phyloP scores from a whole-genome alignment of 2,329 filamentous ascomycete species.

The Aspergillus viridinutans region DNA sequence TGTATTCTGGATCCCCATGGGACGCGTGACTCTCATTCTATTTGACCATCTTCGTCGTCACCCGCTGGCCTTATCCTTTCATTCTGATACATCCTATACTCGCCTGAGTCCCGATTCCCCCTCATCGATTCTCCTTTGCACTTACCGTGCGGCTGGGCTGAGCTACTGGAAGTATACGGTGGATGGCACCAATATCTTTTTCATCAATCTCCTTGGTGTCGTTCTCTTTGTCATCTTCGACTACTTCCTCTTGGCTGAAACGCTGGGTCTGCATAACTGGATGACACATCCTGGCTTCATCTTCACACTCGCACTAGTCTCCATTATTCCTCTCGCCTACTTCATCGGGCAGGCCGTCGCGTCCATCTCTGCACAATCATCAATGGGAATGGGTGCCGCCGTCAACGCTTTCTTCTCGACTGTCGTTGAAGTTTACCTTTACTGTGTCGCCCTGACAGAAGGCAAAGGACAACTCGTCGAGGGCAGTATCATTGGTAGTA shows the following conservation, averaged over 20 bases:
- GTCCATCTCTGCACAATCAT: conserved; percentile 96
- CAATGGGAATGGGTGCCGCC: conserved; percentile 94
- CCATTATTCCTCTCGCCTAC: conserved; percentile 94
- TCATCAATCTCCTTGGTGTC: conserved; percentile 92
- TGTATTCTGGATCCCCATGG: conserved; percentile 98
- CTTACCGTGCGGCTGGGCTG: conserved; percentile 86
- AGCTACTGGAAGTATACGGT: conserved; percentile 99
- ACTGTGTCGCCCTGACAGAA: conserved; percentile 87
- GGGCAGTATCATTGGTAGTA: conserved; percentile 94
- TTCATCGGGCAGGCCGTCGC: conserved; percentile 98
- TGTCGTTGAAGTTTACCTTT: conserved; percentile 94
- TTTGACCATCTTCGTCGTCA: conserved; percentile 90
- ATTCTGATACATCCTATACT: conserved; percentile 74
- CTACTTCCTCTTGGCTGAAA: conserved; percentile 71
- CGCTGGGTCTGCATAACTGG: conserved; percentile 65
- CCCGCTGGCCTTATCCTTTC: conserved; percentile 87
- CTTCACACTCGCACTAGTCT: conserved; percentile 77
- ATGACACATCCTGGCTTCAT: conserved; percentile 81
- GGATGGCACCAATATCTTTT: conserved; percentile 97
- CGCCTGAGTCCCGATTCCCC: conserved; percentile 68
- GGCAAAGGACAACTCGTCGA: conserved; percentile 92
- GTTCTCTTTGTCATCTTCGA: conserved; percentile 95
- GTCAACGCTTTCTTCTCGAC: conserved; percentile 99
- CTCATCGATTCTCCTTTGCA: conserved; percentile 87
- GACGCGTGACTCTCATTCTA: conserved; percentile 83